A percentile compares a stretch with the other conserved stretches of the same genome.
These are phyloP conservation scores for Microstroma glucosiphilum DNA, from an alignment of 1,284 basidiomycete genomes.

Conservation along the genomic window DNA sequence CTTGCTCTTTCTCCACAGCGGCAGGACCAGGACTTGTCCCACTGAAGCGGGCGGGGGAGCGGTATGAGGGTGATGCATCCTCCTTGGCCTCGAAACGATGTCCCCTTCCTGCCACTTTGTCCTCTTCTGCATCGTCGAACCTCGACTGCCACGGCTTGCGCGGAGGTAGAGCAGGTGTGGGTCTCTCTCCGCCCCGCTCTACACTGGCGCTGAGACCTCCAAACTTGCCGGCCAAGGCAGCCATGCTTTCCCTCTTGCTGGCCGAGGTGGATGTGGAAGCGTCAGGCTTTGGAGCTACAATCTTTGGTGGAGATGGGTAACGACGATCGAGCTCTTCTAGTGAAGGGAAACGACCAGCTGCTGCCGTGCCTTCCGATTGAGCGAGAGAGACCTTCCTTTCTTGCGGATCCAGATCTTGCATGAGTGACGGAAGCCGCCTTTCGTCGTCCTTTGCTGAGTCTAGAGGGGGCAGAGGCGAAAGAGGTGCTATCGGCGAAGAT, in stretches of 20 bases:
- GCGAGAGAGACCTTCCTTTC: too few species aligned
- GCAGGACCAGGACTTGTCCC: background rate
- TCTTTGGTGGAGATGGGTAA: conserved; percentile 15
- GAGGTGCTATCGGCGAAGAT: too few species aligned
- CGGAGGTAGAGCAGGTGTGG: conserved; percentile 15
- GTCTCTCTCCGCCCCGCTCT: conserved; percentile 12
- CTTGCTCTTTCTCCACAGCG: too few species aligned
- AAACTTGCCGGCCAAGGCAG: conserved; percentile 30
- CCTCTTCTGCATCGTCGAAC: conserved; percentile 7
- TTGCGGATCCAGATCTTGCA: too few species aligned
- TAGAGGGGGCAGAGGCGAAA: too few species aligned
- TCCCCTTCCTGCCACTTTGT: too few species aligned
- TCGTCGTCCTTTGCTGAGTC: too few species aligned
- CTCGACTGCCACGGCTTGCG: conserved; percentile 20
- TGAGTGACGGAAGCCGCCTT: too few species aligned
- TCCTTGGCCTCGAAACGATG: background rate
- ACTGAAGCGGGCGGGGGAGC: background rate
- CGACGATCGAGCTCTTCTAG: conserved; percentile 33
- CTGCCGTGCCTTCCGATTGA: conserved; percentile 14
- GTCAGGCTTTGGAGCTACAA: conserved; percentile 1
- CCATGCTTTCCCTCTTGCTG: conserved; percentile 23
- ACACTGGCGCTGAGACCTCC: conserved; percentile 17
- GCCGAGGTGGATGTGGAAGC: conserved; percentile 9
- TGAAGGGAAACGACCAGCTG: conserved; percentile 26
- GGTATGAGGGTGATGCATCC: background rate